A percentile compares a stretch with the other conserved stretches of the same genome.
Evolutionary conservation across 2,329 filamentous ascomycete genomes (phyloP).

Genomic region (Pyrenochaeta sp.): DNA sequence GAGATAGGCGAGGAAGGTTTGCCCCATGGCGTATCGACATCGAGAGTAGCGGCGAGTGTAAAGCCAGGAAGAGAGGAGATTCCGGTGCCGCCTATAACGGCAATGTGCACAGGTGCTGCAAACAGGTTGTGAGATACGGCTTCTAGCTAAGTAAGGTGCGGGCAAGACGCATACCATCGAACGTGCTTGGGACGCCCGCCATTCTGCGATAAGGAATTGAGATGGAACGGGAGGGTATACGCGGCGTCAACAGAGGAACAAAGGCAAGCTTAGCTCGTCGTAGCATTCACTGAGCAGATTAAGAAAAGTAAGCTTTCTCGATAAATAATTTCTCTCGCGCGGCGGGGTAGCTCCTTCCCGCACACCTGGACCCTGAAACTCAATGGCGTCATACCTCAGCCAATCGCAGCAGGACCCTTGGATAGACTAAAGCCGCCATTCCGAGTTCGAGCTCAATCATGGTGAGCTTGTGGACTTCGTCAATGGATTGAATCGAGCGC

Average conservation of each 20-base stretch:
- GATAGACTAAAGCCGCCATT: neutral
- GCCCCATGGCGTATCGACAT: constrained; percentile 88
- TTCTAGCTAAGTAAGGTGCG: neutral
- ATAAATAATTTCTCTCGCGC: constrained; percentile 28
- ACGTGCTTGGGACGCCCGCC: constrained; percentile 45
- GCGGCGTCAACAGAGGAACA: neutral
- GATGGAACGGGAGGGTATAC: constrained; percentile 16
- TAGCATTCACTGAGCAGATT: constrained; percentile 26
- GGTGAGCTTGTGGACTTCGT: too few relatives aligned
- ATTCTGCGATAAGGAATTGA: constrained; percentile 42
- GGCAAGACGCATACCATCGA: constrained; percentile 34
- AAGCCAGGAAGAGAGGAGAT: constrained; percentile 88
- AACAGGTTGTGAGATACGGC: constrained; percentile 12
- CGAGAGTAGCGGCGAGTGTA: constrained; percentile 80
- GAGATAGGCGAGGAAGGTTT: constrained; percentile 77
- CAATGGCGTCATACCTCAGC: constrained; percentile 25
- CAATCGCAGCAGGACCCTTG: constrained; percentile 13
- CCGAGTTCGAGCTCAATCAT: neutral
- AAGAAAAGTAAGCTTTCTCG: constrained; percentile 8
- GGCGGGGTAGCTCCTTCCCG: constrained; percentile 29
- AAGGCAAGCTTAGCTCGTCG: constrained; percentile 11
- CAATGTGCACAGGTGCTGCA: constrained; percentile 59
- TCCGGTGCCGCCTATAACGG: constrained; percentile 77
- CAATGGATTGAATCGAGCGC: too few relatives aligned
- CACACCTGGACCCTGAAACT: constrained; percentile 33